Evolutionary conservation across 1,139 yeast species (phyloP), one percentile per base, ranked within the genome.

Genomic region (Diutina siamensis): DNA sequence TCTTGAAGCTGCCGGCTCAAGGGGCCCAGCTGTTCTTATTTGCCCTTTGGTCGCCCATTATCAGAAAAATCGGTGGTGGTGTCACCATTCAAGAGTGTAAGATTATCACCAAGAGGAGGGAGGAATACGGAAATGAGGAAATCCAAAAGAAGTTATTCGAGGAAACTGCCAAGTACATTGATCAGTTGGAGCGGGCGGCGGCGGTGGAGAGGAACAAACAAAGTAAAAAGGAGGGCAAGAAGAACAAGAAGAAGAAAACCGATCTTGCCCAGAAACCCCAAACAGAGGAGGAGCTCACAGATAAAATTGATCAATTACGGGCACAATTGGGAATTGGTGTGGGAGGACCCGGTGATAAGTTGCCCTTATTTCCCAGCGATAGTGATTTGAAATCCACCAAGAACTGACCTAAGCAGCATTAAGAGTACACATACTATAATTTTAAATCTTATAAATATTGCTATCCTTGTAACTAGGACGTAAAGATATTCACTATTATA

Each of bases 11-110:
- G 38, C 74, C 86, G 9, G 61, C 62, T 34, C 81, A 80, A 51
- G 98, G 97, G 4, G 83, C 88, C 41, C 96, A 92, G 63, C 77
- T 87, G 27, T 58, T 83, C 33, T 57, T 86, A 45, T 83, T 74
- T 64, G 86, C 88, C 0, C 59, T 84, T 45, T 76, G 72, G 72
- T 76, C 84, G 2, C 96, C 97, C 0, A 77, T 83, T 20, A 67
- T 87, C 34, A 60, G 70, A 33, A 70, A 69, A 25, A 65, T 70
- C 45, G 67, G 67, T 13, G 94, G 92, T 5, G 94, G 88, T 1
- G 68, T 76, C 47, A 74, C 82, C 55, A 67, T 87, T 45, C 80
- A 83, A 42, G 92, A 89, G 56, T 85, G 96, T 61, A 64, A 70
- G 19, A 62, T 81, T 10, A 69, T 82, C 31, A 62, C 48, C 50